Conservation (phyloP, 1,139 yeast species). For the Candida glucosophila region DNA sequence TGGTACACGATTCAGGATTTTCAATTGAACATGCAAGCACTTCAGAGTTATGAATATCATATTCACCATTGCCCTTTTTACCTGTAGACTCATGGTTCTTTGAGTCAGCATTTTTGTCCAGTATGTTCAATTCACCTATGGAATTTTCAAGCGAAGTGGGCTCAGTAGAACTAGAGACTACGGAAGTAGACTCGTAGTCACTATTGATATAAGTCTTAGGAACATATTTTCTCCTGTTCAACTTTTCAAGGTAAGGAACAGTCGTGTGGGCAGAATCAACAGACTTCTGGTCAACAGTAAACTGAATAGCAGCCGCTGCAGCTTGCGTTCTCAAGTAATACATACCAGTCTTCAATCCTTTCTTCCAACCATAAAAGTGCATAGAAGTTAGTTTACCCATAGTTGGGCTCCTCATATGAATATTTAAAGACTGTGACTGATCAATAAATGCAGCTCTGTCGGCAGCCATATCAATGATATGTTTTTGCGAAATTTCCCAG, state of each 20-base stretch:
- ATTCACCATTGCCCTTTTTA: no score
- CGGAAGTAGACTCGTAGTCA: constrained; percentile 1
- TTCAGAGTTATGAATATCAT: constrained; percentile 83
- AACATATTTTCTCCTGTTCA: constrained; percentile 46
- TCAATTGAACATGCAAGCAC: constrained; percentile 95
- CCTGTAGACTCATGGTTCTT: no score
- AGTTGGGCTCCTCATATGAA: constrained; percentile 78
- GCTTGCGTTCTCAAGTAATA: constrained; percentile 79
- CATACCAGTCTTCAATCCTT: constrained; percentile 97
- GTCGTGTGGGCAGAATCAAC: constrained; percentile 38
- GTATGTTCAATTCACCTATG: constrained; percentile 34
- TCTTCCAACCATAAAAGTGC: constrained; percentile 97
- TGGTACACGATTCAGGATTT: constrained; percentile 95
- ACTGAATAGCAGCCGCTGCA: constrained; percentile 55
- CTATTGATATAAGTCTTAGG: constrained; percentile 21
- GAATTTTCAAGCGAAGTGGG: constrained; percentile 44
- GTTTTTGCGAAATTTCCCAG: constrained; percentile 91
- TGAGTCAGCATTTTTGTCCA: constrained; percentile 8
- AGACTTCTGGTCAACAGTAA: constrained; percentile 41
- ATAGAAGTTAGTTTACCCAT: constrained; percentile 92
- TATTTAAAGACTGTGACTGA: constrained; percentile 88
- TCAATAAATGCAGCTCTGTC: constrained; percentile 91
- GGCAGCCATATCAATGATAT: constrained; percentile 89
- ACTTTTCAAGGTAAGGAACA: constrained; percentile 45
- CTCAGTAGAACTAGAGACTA: constrained; percentile 25